These are phyloP conservation scores for Aspergillus melleus DNA, from an alignment of 2,329 filamentous ascomycete genomes.

Conservation along the genomic window DNA sequence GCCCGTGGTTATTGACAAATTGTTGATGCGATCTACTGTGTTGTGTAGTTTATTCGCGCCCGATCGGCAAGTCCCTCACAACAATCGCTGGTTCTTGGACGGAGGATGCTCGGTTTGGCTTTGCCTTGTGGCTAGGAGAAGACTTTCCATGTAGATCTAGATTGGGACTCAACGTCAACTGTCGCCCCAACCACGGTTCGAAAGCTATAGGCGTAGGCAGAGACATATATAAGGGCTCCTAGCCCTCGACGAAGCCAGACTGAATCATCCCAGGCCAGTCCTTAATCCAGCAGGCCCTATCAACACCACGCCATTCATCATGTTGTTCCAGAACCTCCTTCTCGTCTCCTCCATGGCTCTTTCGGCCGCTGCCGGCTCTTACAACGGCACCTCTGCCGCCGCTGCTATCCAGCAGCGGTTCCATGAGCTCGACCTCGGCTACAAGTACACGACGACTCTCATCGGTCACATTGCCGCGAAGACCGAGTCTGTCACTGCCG, in stretches of 20 bases:
- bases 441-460: background rate
- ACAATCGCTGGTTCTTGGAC: background rate
- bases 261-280: too few species aligned
- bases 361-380: background rate
- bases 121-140: background rate
- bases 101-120: background rate
- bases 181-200: background rate
- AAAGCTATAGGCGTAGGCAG: background rate
- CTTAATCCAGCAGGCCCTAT: too few species aligned
- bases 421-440: background rate
- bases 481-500: background rate
- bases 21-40: background rate
- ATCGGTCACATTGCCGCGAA: background rate
- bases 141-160: background rate
- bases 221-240: background rate
- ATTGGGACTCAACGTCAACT: background rate
- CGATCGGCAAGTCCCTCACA: background rate
- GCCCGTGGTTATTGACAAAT: background rate
- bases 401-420: background rate
- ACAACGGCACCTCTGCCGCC: background rate
- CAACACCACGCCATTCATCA: too few species aligned
- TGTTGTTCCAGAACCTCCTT: too few species aligned
- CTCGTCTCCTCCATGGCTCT: too few species aligned
- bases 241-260: background rate
- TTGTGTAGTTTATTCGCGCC: background rate